Evolutionary conservation across 164 flowering plant species (phyloP), one percentile per base, ranked within the genome.

Genomic region (Aristolochia fimbriata): DNA sequence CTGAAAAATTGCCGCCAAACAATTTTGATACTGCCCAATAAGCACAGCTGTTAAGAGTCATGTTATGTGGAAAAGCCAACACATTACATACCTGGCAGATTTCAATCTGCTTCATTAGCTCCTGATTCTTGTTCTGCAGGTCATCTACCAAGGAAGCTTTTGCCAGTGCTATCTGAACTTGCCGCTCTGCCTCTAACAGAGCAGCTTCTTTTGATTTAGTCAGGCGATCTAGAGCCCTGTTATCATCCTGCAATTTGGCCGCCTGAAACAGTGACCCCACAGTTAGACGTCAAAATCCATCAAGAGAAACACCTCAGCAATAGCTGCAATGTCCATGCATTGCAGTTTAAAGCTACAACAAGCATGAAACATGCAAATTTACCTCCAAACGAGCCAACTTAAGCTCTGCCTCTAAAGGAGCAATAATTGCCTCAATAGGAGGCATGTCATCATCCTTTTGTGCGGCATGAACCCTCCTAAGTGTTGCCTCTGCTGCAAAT

Each of bases 371-470:
- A 55, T 6, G n/a, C 1, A 19, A 20, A 14, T n/a, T 21, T 64
- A 84, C 91, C 88, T 85, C 91, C 58, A 48, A 61, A 60, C 81
- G 68, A n/a, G 86, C 78, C 37, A 85, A 74, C 73, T 78, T 83
- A 21, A 85, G 78, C 76, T 85, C 91, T 63, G 91, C 91, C 75
- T 85, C 91, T 62, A 85, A 66, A 15, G 91, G 91, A 55, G 91
- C 65, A 20, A 85, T 76, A 61, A 85, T 85, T 37, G 91, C 91
- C 70, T 85, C 91, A 73, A 85, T 85, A 1, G 91, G 91, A 47
- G 91, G 91, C 91, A 85, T 80, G 37, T 85, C 88, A 68, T 85
- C 91, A 63, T 85, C 91, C 62, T 83, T 85, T 30, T 85, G 91
- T 7, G 91, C 91, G 30, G 83, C 91, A 71, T 85, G 91, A 5